These are phyloP conservation scores for Monosporascus sp. DNA, from an alignment of 2,329 filamentous ascomycete genomes.

Conservation along the genomic window DNA sequence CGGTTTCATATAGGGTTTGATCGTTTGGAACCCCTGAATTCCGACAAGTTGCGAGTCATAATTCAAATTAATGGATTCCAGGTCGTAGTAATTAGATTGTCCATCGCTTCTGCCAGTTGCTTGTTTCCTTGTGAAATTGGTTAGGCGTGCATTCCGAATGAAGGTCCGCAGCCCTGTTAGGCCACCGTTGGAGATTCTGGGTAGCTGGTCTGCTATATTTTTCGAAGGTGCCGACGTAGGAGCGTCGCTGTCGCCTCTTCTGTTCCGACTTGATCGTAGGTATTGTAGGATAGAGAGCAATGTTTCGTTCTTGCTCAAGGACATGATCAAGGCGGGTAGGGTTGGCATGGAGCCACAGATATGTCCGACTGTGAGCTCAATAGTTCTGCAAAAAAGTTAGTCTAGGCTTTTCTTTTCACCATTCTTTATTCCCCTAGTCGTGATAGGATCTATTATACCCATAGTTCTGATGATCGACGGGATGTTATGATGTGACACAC, in stretches of 20 bases:
- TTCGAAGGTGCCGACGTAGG: not conserved
- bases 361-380: not conserved
- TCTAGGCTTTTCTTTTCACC: not conserved
- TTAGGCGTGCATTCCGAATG: not conserved
- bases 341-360: not conserved
- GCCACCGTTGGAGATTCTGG: not conserved
- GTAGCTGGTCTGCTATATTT: not conserved
- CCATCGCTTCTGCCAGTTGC: not conserved
- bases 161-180: not conserved
- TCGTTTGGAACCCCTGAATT: too few species aligned
- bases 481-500: not conserved
- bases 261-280: not conserved
- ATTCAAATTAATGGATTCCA: not conserved
- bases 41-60: not conserved
- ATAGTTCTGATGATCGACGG: too few species aligned
- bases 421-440: not conserved
- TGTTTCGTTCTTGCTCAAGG: not conserved
- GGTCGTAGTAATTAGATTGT: not conserved
- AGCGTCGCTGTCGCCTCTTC: not conserved
- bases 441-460: too few species aligned
- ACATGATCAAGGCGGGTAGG: not conserved
- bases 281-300: not conserved
- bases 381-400: not conserved
- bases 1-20: too few species aligned
- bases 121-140: not conserved